Percentiles rank a stretch among this genome's conserved stretches.
Evolutionary conservation across 345 rosid species (phyloP).

Genomic region (Eucalyptus curtisii): DNA sequence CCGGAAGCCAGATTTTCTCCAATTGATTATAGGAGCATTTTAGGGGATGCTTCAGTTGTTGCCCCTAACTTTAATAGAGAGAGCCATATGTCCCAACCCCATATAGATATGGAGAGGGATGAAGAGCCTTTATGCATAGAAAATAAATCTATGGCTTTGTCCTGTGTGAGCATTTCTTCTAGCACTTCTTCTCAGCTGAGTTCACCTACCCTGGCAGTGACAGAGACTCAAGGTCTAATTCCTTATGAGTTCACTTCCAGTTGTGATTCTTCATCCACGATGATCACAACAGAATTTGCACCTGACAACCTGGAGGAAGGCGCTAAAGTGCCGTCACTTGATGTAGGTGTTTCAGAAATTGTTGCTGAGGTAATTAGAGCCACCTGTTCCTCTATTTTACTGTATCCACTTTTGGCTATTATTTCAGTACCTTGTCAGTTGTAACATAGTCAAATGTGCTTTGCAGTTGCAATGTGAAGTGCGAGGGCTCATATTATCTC

Average conservation of each 20-base stretch:
- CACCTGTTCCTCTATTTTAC: not conserved
- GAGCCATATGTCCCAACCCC: not conserved
- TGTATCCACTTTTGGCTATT: not conserved
- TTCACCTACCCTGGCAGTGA: not conserved
- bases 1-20: not conserved
- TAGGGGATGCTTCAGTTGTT: not conserved
- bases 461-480: slow-evolving; percentile 22
- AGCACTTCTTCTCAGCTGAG: not conserved
- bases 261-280: not conserved
- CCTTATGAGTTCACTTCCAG: not conserved
- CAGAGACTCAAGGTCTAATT: not conserved
- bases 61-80: not conserved
- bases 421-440: not conserved
- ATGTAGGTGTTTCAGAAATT: not conserved
- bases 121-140: not conserved
- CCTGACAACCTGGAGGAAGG: slow-evolving; percentile 1
- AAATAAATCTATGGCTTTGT: not conserved
- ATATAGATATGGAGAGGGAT: not conserved
- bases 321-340: not conserved
- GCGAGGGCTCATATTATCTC: slow-evolving; percentile 27
- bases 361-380: slow-evolving; percentile 19
- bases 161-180: not conserved
- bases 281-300: not conserved
- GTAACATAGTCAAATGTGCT: not conserved
- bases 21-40: not conserved